phyloP scores from a whole-genome alignment of 345 rosid genomes.

The Camelina hispida region DNA sequence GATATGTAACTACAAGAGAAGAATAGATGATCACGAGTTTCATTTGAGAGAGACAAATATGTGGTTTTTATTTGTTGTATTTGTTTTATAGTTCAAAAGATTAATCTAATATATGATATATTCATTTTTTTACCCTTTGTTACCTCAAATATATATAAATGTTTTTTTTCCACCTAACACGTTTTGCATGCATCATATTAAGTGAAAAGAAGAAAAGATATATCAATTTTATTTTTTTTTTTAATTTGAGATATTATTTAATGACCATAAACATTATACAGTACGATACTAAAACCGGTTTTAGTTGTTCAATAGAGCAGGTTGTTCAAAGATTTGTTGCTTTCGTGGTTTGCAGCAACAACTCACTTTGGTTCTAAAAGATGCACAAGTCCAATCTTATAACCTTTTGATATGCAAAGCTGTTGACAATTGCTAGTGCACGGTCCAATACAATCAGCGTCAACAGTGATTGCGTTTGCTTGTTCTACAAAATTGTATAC shows the following conservation, averaged over 20 bases:
- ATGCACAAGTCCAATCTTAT: neutral
- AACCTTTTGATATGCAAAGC: neutral
- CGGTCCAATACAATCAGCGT: constrained; percentile 11
- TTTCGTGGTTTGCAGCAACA: constrained; percentile 21
- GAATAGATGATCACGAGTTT: too few relatives aligned
- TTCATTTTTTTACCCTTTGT: neutral
- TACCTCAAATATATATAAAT: neutral
- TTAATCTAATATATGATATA: too few relatives aligned
- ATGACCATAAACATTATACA: neutral
- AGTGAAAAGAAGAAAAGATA: neutral
- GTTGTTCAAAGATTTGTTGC: neutral
- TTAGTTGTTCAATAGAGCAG: neutral
- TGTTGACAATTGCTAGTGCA: neutral
- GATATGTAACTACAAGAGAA: too few relatives aligned
- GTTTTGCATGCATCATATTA: neutral
- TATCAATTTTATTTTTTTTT: neutral
- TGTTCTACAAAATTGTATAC: neutral
- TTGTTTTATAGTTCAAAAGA: too few relatives aligned
- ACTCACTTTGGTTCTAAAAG: neutral
- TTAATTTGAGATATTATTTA: neutral
- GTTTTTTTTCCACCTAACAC: neutral
- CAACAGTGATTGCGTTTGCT: neutral
- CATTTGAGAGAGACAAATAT: too few relatives aligned
- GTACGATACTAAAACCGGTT: neutral
- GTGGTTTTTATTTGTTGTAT: too few relatives aligned